These are phyloP conservation scores for Fraxinus ornus DNA, from an alignment of 305 asterid genomes.

Conservation along the genomic window DNA sequence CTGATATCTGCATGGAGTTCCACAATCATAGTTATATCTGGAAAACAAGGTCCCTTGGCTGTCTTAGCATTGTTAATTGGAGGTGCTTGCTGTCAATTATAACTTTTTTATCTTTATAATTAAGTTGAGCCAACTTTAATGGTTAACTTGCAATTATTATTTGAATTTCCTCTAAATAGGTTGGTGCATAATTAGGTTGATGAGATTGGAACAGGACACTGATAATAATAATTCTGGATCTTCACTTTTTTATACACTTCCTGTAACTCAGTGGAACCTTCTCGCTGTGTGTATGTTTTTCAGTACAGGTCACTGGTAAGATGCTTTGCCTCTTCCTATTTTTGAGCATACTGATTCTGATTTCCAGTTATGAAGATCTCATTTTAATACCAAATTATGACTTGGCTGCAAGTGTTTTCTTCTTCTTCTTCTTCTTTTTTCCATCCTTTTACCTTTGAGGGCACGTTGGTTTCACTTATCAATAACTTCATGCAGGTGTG, in stretches of 20 bases:
- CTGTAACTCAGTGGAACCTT: conserved; percentile 83
- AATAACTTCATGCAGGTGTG: conserved; percentile 60
- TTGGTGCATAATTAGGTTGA: conserved; percentile 68
- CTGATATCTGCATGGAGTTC: conserved; percentile 80
- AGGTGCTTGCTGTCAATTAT: conserved; percentile 48
- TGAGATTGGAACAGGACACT: conserved; percentile 37
- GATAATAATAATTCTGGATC: conserved; percentile 30
- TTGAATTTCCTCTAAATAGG: conserved; percentile 40
- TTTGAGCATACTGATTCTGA: conserved; percentile 10
- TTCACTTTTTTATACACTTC: conserved; percentile 56
- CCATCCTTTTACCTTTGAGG: neutral
- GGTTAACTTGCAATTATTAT: neutral
- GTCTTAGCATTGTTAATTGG: conserved; percentile 61
- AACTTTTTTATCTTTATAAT: neutral
- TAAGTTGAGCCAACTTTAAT: neutral
- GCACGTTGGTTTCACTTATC: conserved; percentile 23
- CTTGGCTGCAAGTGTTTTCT: neutral
- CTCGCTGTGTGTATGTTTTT: conserved; percentile 79
- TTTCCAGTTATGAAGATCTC: conserved; percentile 3
- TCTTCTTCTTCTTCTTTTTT: neutral
- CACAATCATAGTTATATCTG: conserved; percentile 67
- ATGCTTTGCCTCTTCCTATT: conserved; percentile 7
- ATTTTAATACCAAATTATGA: neutral
- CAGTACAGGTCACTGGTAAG: conserved; percentile 95
- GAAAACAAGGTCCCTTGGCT: conserved; percentile 87